Evolutionary conservation across 2,329 filamentous ascomycete species (phyloP).

Genomic region (Periconia sp.): DNA sequence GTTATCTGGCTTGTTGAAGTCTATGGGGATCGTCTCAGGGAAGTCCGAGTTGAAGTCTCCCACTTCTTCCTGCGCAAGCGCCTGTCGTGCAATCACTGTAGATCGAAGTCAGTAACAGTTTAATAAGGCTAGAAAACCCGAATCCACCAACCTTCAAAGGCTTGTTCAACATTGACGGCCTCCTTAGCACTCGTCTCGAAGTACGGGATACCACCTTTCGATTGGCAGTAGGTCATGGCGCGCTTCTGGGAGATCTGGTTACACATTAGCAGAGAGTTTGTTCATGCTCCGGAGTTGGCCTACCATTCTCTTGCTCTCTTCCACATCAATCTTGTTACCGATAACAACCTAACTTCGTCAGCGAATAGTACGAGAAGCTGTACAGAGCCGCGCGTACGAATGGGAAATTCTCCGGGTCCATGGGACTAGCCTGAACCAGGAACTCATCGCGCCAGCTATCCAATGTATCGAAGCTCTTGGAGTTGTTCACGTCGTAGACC

Average conservation of each 20-base stretch:
- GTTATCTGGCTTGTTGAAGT: conserved; percentile 89
- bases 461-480: conserved; percentile 97
- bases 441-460: conserved; percentile 99
- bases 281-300: conserved; percentile 26
- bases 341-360: conserved; percentile 71
- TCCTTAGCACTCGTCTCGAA: conserved; percentile 99
- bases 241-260: conserved; percentile 86
- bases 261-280: conserved; percentile 9
- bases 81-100: conserved; percentile 91
- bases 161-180: conserved; percentile 94
- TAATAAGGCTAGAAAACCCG: neutral
- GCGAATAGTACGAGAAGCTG: neutral
- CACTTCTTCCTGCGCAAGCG: conserved; percentile 92
- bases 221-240: conserved; percentile 96
- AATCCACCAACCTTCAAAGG: conserved; percentile 60
- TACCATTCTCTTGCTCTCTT: conserved; percentile 94
- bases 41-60: conserved; percentile 98
- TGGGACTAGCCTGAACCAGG: conserved; percentile 91
- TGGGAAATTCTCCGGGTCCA: conserved; percentile 95
- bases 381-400: conserved; percentile 66
- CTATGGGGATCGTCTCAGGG: conserved; percentile 96
- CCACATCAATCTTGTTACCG: conserved; percentile 98
- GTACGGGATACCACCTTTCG: conserved; percentile 95
- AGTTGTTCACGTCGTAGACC: conserved; percentile 98
- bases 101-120: conserved; percentile 1